phyloP scores from a whole-genome alignment of 2,329 filamentous ascomycete genomes.

The Fusarium sp. region DNA sequence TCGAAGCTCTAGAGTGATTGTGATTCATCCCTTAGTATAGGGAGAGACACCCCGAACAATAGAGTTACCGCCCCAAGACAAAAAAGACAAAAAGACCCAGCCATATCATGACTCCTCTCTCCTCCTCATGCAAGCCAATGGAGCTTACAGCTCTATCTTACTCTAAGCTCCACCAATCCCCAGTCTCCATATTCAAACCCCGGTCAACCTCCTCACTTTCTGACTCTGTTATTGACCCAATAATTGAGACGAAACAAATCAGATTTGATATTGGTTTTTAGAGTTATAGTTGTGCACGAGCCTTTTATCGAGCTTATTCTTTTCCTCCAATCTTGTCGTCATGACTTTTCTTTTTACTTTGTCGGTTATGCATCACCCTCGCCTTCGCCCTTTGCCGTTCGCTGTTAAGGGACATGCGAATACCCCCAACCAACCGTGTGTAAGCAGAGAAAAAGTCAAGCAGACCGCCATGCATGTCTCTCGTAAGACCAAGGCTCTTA shows the following conservation, averaged over 20 bases:
- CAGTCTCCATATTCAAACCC: background rate
- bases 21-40: background rate
- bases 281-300: constrained; percentile 13
- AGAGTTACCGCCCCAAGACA: constrained; percentile 19
- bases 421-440: background rate
- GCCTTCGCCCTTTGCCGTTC: constrained; percentile 9
- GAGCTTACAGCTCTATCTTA: background rate
- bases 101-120: constrained; percentile 34
- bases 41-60: constrained; percentile 1
- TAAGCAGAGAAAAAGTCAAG: background rate
- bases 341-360: constrained; percentile 29
- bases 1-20: background rate
- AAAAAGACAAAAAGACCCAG: constrained; percentile 7
- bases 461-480: constrained; percentile 2
- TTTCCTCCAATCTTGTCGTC: constrained; percentile 23
- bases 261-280: constrained; percentile 12
- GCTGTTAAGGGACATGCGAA: background rate
- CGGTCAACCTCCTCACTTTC: constrained; percentile 25
- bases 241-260: constrained; percentile 14
- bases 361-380: background rate
- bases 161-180: constrained; percentile 30
- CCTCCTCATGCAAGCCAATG: constrained; percentile 11
- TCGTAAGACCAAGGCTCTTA: constrained; percentile 3
- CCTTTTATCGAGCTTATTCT: constrained; percentile 28
- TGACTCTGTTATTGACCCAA: constrained; percentile 10